Base-by-base conservation (phyloP, 148 eudicot species). In the Drosera capensis region DNA sequence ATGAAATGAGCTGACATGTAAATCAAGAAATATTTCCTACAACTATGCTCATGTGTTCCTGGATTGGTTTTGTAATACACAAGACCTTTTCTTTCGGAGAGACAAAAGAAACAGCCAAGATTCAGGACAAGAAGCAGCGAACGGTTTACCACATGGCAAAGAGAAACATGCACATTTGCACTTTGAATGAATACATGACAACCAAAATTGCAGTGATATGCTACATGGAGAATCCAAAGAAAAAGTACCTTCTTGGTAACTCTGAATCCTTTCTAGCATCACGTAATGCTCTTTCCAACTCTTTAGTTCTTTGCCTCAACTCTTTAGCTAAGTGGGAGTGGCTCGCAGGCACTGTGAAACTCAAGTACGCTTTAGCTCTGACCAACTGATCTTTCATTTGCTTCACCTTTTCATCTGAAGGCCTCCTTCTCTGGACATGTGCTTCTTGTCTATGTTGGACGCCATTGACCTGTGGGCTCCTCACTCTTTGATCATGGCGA, bases 321-420 rank as follows among this genome's bases (percentile, higher is more conserved):
- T 90, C 95, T 57, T 75, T 84, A 26, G 70, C 77, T 65, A 90
- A 57, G 51, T 80, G 87, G 49, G 81, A 59, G 58, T 76, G 80
- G 66, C 81, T 60, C 31, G 53, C 46, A 36, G 72, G 40, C 16
- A 75, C 66, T 45, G 79, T 68, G 64, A 84, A 75, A 56, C 58
- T 78, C 70, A 90, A 49, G 66, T 80, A 88, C 14, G 65, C 81
- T 67, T 54, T 77, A 46, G 97, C 97, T 71, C 94, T 78, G 52
- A 90, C 65, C 59, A 84, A 46, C 60, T 90, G 93, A 57, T 90
- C 97, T 60, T 70, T 28, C 31, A 28, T 28, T 28, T 28, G 31
- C 31, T 28, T 4, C 6, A 28, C 9, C 31, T 28, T 28, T 9
- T 28, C 31, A 28, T 28, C 31, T 28, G 4, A 4, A 28, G 9